Evolutionary conservation across 2,329 filamentous ascomycete species (phyloP), one percentile per base, ranked within the genome.

Genomic region (Penicillium sclerotigenum): DNA sequence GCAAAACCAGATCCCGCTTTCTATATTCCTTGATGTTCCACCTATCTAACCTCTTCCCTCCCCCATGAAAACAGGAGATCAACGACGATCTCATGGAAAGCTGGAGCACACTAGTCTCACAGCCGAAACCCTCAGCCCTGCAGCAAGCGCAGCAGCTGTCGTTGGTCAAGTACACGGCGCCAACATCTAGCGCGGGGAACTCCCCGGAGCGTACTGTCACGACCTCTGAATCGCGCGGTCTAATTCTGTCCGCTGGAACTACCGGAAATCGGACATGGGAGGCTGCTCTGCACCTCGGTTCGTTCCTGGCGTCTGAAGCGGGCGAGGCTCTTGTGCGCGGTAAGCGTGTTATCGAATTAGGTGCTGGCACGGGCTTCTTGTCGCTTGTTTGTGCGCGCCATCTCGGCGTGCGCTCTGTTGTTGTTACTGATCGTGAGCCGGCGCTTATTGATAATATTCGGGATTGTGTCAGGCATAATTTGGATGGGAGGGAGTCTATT

Each of bases 11-110:
- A n/a, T 34, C 16, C 20, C 41, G 20, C 16, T 14, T 22, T 24
- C 14, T 34, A 47, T 31, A 31, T 26, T 47, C 13, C 28, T 29
- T 48, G 31, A 34, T 52, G 26, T 51, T 34, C 5, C 20, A 46
- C 20, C 5, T 29, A 24, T 48, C 50, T 51, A 56, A 62, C 49
- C 26, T 36, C 42, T 48, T 31, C 43, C 33, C 53, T 49, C 42
- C 18, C 26, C 20, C 14, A 5, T 6, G 14, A 28, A 42, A 31
- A 18, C 75, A 97, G 92, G 91, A 88, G 72, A 86, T 96, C 45
- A 91, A 88, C 59, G 90, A 96, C 73, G 81, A 87, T 72, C 82
- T 97, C 66, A 89, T 93, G 82, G 79, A 80, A 53, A 78, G 80
- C 36, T 81, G 95, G 63, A 84, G 87, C 52, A 73, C 79, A 58